Percentiles rank a stretch among this genome's conserved stretches.
Conservation (phyloP, 2,329 filamentous ascomycete species). For the Nemania serpens region DNA sequence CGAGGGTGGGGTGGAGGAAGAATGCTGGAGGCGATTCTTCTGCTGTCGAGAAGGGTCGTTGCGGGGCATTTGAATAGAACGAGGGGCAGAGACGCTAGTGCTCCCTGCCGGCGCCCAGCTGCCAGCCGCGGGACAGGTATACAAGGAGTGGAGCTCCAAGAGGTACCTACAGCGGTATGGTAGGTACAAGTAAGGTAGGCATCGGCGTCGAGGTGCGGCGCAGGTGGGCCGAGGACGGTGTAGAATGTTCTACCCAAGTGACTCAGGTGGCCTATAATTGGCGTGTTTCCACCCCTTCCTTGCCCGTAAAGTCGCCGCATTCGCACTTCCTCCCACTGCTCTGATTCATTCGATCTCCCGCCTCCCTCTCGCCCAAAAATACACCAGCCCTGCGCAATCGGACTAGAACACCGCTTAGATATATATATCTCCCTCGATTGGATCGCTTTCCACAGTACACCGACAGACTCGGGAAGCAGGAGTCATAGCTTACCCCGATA, state of each 20-base stretch:
- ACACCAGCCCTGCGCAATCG: slow-evolving; percentile 17
- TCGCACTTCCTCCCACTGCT: slow-evolving; percentile 18
- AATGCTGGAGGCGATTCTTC: slow-evolving; percentile 19
- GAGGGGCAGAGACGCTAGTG: slow-evolving; percentile 16
- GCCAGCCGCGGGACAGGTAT: background rate
- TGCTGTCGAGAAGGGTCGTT: slow-evolving; percentile 25
- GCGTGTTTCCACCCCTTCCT: slow-evolving; percentile 33
- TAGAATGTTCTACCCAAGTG: slow-evolving; percentile 44
- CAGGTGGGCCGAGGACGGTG: slow-evolving; percentile 1
- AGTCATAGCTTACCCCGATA: slow-evolving; percentile 28
- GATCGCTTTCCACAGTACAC: slow-evolving; percentile 5
- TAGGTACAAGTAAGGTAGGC: background rate
- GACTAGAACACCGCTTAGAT: slow-evolving; percentile 6
- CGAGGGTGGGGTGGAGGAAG: slow-evolving; percentile 19
- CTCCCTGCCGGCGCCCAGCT: slow-evolving; percentile 5
- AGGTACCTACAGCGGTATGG: background rate
- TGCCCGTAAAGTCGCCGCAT: slow-evolving; percentile 33
- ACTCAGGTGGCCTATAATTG: slow-evolving; percentile 42
- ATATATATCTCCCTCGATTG: slow-evolving; percentile 6
- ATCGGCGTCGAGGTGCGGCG: background rate
- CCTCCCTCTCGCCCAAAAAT: background rate
- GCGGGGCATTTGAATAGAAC: slow-evolving; percentile 21
- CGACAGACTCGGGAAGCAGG: background rate
- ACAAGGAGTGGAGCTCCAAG: background rate
- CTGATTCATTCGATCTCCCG: background rate